Base-by-base conservation (phyloP, 352 stramenopile genomes). In the Pythium oligandrum region DNA sequence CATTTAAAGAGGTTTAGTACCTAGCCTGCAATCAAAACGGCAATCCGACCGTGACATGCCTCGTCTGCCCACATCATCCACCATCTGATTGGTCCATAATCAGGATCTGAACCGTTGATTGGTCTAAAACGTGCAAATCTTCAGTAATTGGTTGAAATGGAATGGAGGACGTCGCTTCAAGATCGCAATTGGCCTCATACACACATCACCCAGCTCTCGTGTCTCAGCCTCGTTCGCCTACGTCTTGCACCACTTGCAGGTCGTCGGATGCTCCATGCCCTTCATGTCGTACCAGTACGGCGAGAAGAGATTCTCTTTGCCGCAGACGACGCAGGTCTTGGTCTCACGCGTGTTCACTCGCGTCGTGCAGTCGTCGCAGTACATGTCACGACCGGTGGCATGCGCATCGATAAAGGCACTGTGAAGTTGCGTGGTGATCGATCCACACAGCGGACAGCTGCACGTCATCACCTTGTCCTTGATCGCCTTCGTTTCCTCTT, bases 381-480 rank as follows among this genome's bases (percentile, higher is more conserved):
- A 66, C 5, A 75, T 37, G 4, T 71, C 59, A 0, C 55, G 48
- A 9, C 50, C 62, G 1, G 45, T 39, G 10, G 31, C 26, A 31
- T 70, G 52, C 26, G 58, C 55, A 12, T 46, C 38, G 9, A 70
- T 63, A 39, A 78, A 75, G 0, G 45, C 30, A 5, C 55, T 53
- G 54, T 51, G 64, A 5, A 59, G 17, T 26, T 72, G 51, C 1
- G 12, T 45, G 8, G 59, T 50, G 30, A 76, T 70, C 7, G 39
- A 42, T 7, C 70, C 61, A 48, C 67, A 80, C 42, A 76, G 36
- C 9, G 50, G 51, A 55, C 67, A 76, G 45, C 70, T 73, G 50
- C 61, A 72, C 4, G 60, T 70, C 56, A 64, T 59, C 35, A 44
- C n/a, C 55, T 51, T 68, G 50, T 63, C 57, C 32, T 48, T 53